phyloP scores from a whole-genome alignment of 2,329 filamentous ascomycete species.

The Penicillium brasilianum region DNA sequence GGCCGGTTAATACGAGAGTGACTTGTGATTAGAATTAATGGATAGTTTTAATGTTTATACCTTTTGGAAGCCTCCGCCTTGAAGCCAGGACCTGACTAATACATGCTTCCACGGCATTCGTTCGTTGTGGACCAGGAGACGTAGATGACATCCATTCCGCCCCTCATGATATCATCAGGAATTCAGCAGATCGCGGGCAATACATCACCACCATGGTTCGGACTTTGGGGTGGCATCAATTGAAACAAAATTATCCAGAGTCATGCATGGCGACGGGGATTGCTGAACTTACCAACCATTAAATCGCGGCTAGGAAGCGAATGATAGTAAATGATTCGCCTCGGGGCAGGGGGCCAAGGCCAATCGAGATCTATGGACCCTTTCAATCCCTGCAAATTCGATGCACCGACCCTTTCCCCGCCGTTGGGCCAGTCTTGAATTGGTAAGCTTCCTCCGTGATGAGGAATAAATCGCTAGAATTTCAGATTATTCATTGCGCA shows the following conservation, averaged over 20 bases:
- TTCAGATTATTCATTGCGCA: constrained; percentile 9
- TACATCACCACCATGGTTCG: no score
- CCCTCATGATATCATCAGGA: neutral
- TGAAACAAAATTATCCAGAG: neutral
- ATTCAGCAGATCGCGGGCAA: neutral
- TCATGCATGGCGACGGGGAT: neutral
- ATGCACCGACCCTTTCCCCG: constrained; percentile 1
- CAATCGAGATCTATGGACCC: constrained; percentile 1
- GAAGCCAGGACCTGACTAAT: neutral
- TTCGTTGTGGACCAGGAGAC: neutral
- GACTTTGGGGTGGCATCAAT: constrained; percentile 3
- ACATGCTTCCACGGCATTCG: neutral
- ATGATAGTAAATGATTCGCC: neutral
- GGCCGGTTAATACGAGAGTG: neutral
- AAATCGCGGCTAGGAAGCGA: neutral
- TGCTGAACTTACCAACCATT: constrained; percentile 40
- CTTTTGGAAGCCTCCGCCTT: neutral
- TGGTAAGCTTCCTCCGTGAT: constrained; percentile 27
- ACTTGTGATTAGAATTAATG: neutral
- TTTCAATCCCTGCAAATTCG: neutral
- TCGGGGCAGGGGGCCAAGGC: neutral
- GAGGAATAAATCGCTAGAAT: constrained; percentile 26
- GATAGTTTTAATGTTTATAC: neutral
- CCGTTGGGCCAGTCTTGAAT: constrained; percentile 8
- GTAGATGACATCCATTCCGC: neutral